Conservation (phyloP, 73 alveolate genomes). For the Paramecium sexaurelia region DNA sequence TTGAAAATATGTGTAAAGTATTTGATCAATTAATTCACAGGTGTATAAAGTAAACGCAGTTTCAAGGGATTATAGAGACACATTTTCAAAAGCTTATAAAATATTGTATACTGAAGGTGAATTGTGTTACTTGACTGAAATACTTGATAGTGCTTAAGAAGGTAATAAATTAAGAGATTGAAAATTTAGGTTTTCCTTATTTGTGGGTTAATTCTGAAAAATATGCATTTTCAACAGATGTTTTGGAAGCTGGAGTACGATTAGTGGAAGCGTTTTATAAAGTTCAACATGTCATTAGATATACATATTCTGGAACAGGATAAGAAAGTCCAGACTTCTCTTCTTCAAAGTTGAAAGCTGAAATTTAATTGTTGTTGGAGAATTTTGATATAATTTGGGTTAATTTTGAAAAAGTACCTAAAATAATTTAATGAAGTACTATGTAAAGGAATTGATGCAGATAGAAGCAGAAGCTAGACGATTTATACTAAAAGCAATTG, state of each 20-base stretch:
- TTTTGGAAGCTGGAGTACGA: constrained; percentile 91
- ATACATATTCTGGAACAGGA: constrained; percentile 74
- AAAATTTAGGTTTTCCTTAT: constrained; percentile 81
- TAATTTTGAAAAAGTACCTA: constrained; percentile 71
- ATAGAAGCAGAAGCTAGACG: constrained; percentile 95
- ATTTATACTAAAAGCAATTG: constrained; percentile 90
- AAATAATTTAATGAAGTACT: constrained; percentile 79
- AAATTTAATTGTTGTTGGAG: constrained; percentile 67
- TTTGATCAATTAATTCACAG: not conserved
- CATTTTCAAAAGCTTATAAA: constrained; percentile 92
- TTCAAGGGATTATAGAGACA: constrained; percentile 90
- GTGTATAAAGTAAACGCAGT: constrained; percentile 63
- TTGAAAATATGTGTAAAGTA: constrained; percentile 86
- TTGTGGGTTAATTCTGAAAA: constrained; percentile 95
- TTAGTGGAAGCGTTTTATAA: constrained; percentile 84
- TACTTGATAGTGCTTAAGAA: constrained; percentile 96
- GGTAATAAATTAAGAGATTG: constrained; percentile 50
- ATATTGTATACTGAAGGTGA: constrained; percentile 90
- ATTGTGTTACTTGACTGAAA: constrained; percentile 93
- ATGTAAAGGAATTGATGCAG: constrained; percentile 93
- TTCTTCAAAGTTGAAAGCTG: constrained; percentile 70
- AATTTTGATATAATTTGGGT: constrained; percentile 71
- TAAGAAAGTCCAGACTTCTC: constrained; percentile 67
- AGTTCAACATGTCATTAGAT: constrained; percentile 77
- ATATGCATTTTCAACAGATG: constrained; percentile 93